phyloP scores from a whole-genome alignment of 2,329 filamentous ascomycete genomes.

The Daldinia sp. region DNA sequence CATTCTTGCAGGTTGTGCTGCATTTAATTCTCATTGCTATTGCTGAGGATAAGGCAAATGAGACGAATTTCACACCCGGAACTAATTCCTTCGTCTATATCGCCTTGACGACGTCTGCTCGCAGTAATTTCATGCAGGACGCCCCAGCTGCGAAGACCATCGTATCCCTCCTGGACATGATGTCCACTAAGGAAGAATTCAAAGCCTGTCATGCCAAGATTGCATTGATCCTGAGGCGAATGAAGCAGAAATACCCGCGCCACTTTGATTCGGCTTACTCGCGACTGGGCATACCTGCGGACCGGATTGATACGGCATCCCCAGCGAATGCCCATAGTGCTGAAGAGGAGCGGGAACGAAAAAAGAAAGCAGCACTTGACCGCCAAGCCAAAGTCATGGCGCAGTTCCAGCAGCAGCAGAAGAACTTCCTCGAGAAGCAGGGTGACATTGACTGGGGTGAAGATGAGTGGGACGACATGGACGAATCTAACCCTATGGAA shows the following conservation, averaged over 20 bases:
- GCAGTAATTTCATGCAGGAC: slow-evolving; percentile 70
- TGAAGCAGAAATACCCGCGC: slow-evolving; percentile 83
- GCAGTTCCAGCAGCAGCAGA: slow-evolving; percentile 97
- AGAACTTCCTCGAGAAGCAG: slow-evolving; percentile 91
- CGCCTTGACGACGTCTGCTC: slow-evolving; percentile 73
- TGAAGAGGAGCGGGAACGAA: slow-evolving; percentile 81
- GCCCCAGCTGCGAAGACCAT: slow-evolving; percentile 71
- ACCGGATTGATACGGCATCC: slow-evolving; percentile 84
- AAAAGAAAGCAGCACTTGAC: slow-evolving; percentile 90
- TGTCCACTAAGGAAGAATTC: slow-evolving; percentile 77
- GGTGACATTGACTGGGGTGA: slow-evolving; percentile 90
- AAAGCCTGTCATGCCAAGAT: slow-evolving; percentile 88
- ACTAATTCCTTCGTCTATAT: slow-evolving; percentile 78
- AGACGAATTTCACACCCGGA: slow-evolving; percentile 63
- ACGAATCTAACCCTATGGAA: slow-evolving; percentile 67
- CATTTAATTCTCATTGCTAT: slow-evolving; percentile 89
- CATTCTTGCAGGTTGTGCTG: slow-evolving; percentile 90
- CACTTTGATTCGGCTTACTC: slow-evolving; percentile 77
- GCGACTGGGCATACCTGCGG: slow-evolving; percentile 74
- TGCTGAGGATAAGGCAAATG: slow-evolving; percentile 76
- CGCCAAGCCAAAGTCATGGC: slow-evolving; percentile 96
- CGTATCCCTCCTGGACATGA: slow-evolving; percentile 71
- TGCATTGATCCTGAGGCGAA: slow-evolving; percentile 81
- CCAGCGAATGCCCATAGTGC: slow-evolving; percentile 75
- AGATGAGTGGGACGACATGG: slow-evolving; percentile 80